These are phyloP conservation scores for Friedmanniomyces endolithicus DNA, from an alignment of 495 filamentous ascomycete genomes.

Conservation along the genomic window DNA sequence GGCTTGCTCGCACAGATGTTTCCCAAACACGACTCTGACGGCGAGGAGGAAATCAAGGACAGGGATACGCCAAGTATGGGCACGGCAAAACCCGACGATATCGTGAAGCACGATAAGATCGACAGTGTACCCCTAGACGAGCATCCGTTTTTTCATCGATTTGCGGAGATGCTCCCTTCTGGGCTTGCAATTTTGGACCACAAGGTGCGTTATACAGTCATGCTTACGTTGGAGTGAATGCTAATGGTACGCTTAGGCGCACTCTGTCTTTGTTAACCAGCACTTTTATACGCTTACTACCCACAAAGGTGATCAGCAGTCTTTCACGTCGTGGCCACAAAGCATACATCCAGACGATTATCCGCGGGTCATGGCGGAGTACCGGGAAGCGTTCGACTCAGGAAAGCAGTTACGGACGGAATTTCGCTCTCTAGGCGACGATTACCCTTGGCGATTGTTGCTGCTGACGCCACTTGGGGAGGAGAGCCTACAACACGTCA, in stretches of 20 bases:
- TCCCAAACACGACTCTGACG: neutral
- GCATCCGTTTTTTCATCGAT: slow-evolving; percentile 25
- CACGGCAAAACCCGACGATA: neutral
- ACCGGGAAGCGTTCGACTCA: slow-evolving; percentile 1
- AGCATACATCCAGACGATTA: slow-evolving; percentile 29
- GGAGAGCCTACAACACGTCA: slow-evolving; percentile 16
- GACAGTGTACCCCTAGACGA: slow-evolving; percentile 17
- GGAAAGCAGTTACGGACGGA: slow-evolving; percentile 24
- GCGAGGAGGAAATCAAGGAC: neutral
- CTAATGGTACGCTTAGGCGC: slow-evolving; percentile 10
- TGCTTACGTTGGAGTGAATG: neutral
- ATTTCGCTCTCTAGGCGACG: slow-evolving; percentile 21
- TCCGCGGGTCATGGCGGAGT: slow-evolving; percentile 24
- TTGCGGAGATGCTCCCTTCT: slow-evolving; percentile 29
- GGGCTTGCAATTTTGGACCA: slow-evolving; percentile 30
- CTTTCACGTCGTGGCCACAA: slow-evolving; percentile 29
- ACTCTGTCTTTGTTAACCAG: slow-evolving; percentile 30
- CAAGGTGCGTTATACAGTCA: slow-evolving; percentile 2
- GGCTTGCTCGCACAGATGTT: slow-evolving; percentile 26
- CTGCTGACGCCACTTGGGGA: slow-evolving; percentile 27
- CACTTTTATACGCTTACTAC: slow-evolving; percentile 30
- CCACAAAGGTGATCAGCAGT: slow-evolving; percentile 18
- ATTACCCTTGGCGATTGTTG: slow-evolving; percentile 27
- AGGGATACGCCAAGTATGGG: neutral
- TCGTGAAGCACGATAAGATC: neutral